Evolutionary conservation across 2,329 filamentous ascomycete species (phyloP).

Genomic region (Botryotinia narcissicola): DNA sequence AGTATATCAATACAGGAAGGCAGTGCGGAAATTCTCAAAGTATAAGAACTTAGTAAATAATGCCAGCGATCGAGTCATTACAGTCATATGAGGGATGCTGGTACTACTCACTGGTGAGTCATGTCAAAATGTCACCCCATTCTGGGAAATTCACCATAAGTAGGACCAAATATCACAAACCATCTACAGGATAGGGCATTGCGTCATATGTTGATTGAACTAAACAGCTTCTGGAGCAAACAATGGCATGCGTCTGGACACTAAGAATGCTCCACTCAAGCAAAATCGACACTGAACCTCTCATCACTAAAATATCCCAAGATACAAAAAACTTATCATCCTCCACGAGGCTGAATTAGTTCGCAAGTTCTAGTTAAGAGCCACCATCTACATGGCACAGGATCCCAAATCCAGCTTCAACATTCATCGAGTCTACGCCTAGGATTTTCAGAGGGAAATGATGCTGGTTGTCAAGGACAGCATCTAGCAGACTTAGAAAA

Average conservation of each 20-base stretch:
- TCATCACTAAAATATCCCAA: too few relatives aligned
- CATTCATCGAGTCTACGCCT: accelerated
- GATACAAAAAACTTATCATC: not conserved
- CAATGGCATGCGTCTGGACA: not conserved
- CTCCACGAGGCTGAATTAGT: not conserved
- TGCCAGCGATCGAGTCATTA: not conserved
- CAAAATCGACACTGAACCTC: not conserved
- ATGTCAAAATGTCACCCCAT: not conserved
- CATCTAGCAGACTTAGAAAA: not conserved
- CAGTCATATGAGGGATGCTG: not conserved
- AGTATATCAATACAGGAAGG: not conserved
- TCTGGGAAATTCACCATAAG: not conserved
- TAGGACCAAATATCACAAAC: not conserved
- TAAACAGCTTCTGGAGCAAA: not conserved
- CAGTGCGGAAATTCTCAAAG: not conserved
- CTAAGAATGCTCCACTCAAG: not conserved
- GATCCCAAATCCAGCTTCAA: too few relatives aligned
- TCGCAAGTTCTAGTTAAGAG: not conserved
- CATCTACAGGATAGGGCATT: not conserved
- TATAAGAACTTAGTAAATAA: not conserved
- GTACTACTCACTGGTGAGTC: not conserved
- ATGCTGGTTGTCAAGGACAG: not conserved
- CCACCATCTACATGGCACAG: too few relatives aligned
- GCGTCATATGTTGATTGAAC: not conserved
- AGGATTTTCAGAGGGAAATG: not conserved